A percentile compares a stretch with the other conserved stretches of the same genome.
These are phyloP conservation scores for Boletus rubroflammeus DNA, from an alignment of 768 basidiomycete species.

Conservation along the genomic window DNA sequence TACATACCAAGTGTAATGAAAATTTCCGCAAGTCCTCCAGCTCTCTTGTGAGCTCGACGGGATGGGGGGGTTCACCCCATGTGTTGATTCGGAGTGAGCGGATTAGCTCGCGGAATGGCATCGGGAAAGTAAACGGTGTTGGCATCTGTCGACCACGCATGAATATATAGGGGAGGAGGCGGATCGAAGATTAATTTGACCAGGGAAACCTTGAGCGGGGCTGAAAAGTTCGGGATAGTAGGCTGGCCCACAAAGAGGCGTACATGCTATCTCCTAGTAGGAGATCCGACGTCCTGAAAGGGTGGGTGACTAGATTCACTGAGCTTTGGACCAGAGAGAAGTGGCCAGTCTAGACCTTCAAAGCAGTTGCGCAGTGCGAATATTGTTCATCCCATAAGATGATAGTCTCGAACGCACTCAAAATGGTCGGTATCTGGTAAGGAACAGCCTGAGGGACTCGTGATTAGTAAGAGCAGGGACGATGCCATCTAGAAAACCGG, in stretches of 20 bases:
- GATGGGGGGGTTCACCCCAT: slow-evolving; percentile 1
- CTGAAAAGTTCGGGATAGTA: neutral
- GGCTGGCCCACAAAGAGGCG: neutral
- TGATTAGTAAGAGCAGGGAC: neutral
- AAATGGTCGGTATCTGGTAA: neutral
- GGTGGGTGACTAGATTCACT: neutral
- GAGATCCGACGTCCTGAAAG: neutral
- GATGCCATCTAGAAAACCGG: neutral
- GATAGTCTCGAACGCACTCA: slow-evolving; percentile 1
- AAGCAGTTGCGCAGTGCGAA: neutral
- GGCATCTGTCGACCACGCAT: neutral
- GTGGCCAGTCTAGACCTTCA: slow-evolving; percentile 11
- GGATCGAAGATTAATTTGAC: neutral
- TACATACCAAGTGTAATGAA: slow-evolving; percentile 19
- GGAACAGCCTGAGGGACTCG: neutral
- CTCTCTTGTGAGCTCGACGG: slow-evolving; percentile 18
- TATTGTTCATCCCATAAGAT: neutral
- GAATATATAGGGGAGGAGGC: slow-evolving; percentile 9
- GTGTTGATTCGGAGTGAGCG: neutral
- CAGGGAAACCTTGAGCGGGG: neutral
- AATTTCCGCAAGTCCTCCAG: slow-evolving; percentile 22
- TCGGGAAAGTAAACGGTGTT: neutral
- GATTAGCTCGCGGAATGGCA: slow-evolving; percentile 6
- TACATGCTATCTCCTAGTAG: neutral
- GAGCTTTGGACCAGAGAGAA: neutral